Percentiles rank a stretch among this genome's conserved stretches.
Evolutionary conservation across 805 yeast species (phyloP).

Genomic region (Citeromyces matritensis): DNA sequence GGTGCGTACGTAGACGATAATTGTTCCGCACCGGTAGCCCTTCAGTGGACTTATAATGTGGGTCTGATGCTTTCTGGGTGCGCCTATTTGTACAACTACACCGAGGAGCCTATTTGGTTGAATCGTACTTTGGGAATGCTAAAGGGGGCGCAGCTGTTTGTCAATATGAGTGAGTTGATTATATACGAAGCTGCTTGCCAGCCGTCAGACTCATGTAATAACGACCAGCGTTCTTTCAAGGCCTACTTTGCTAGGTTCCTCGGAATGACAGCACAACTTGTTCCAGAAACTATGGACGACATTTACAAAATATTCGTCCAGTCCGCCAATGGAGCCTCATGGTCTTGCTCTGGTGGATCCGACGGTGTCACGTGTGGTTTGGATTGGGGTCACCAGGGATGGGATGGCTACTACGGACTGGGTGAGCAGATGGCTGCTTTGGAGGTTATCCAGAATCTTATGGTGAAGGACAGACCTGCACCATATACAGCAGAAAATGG

Average conservation of each 20-base stretch:
- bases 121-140: constrained; percentile 34
- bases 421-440: constrained; percentile 79
- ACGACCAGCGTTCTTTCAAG: constrained; percentile 64
- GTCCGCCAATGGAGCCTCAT: constrained; percentile 60
- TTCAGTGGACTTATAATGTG: constrained; percentile 66
- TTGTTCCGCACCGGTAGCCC: constrained; percentile 33
- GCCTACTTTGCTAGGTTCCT: constrained; percentile 54
- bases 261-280: constrained; percentile 46
- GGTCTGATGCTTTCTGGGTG: constrained; percentile 56
- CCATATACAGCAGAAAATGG: constrained; percentile 56
- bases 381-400: constrained; percentile 45
- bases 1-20: constrained; percentile 39
- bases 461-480: constrained; percentile 22
- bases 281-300: constrained; percentile 32
- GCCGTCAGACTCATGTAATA: constrained; percentile 37
- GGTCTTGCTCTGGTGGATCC: constrained; percentile 67
- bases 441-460: constrained; percentile 38
- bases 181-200: constrained; percentile 69
- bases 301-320: constrained; percentile 17
- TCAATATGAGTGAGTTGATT: constrained; percentile 27
- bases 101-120: constrained; percentile 44
- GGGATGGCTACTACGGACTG: constrained; percentile 61
- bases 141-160: constrained; percentile 29
- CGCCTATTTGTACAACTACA: constrained; percentile 53
- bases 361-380: constrained; percentile 83